These are phyloP conservation scores for Triticum timopheevii DNA, from an alignment of 176 grass and related monocot genomes.

Conservation along the genomic window DNA sequence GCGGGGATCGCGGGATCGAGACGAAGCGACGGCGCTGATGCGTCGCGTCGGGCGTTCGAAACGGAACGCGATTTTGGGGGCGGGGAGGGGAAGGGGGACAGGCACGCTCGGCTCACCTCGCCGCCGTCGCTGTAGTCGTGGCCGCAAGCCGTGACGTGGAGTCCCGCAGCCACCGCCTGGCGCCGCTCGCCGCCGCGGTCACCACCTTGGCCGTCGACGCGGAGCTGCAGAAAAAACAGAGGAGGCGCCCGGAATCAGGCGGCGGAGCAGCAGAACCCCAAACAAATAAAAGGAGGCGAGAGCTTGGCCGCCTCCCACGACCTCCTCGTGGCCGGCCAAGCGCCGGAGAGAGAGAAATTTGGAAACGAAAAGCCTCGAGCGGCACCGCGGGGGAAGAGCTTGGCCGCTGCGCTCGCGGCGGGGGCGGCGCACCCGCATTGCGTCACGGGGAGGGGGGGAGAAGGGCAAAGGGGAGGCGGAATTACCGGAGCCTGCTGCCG, in stretches of 20 bases:
- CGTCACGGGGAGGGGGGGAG: background rate
- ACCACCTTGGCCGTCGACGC: background rate
- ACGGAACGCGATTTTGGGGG: background rate
- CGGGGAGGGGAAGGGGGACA: background rate
- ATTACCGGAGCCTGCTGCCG: constrained; percentile 40
- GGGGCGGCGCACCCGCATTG: background rate
- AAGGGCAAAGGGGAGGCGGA: background rate
- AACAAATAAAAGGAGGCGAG: background rate
- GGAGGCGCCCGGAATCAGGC: background rate
- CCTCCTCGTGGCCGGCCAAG: background rate
- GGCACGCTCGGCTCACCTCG: constrained; percentile 11
- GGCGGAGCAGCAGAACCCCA: no score
- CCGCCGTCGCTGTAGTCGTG: background rate
- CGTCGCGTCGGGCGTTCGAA: background rate
- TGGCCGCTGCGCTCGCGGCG: background rate
- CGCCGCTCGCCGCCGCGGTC: constrained; percentile 23
- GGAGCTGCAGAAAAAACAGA: background rate
- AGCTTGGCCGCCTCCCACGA: background rate
- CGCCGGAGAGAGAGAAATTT: no score
- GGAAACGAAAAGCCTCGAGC: background rate
- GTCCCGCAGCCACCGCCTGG: constrained; percentile 47
- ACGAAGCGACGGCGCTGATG: background rate
- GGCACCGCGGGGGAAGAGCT: no score
- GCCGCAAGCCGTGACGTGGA: constrained; percentile 2
- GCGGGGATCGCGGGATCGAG: background rate